phyloP scores from a whole-genome alignment of 768 basidiomycete species.

The Auricularia auricula-judae region DNA sequence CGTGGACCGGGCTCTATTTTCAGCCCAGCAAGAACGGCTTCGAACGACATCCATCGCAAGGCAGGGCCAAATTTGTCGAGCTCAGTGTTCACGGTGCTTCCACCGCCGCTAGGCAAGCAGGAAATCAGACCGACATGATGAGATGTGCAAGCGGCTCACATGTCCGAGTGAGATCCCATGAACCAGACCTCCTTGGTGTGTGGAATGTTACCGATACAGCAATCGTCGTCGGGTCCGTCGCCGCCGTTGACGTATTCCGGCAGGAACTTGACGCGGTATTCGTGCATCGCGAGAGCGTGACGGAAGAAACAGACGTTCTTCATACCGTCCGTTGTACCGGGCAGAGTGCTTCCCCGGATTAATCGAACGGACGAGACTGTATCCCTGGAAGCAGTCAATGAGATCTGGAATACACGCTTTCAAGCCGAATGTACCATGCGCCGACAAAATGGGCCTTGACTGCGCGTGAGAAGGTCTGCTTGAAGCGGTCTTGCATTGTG shows the following conservation, averaged over 20 bases:
- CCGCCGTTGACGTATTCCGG: slow-evolving; percentile 31
- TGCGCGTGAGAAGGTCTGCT: slow-evolving; percentile 24
- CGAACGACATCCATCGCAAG: too few relatives aligned
- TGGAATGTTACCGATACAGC: slow-evolving; percentile 9
- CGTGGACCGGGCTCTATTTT: too few relatives aligned
- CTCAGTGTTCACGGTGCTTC: too few relatives aligned
- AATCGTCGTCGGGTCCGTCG: slow-evolving; percentile 10
- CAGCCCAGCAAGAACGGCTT: too few relatives aligned
- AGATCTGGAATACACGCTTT: background rate
- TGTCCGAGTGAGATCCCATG: slow-evolving; percentile 20
- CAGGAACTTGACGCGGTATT: slow-evolving; percentile 35
- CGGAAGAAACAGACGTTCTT: slow-evolving; percentile 32
- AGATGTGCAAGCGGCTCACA: slow-evolving; percentile 12
- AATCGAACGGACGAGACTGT: slow-evolving; percentile 29
- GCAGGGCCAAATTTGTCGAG: too few relatives aligned
- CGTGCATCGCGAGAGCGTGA: slow-evolving; percentile 38
- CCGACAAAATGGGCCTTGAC: slow-evolving; percentile 35
- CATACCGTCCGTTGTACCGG: slow-evolving; percentile 18
- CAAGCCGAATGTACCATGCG: slow-evolving; percentile 23
- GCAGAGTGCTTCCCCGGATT: slow-evolving; percentile 19
- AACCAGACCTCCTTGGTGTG: slow-evolving; percentile 25
- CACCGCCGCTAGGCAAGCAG: too few relatives aligned
- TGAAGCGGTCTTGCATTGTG: slow-evolving; percentile 16
- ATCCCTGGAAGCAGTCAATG: background rate
- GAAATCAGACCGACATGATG: too few relatives aligned